phyloP scores from a whole-genome alignment of 2,329 filamentous ascomycete genomes.

The Aurifilum marmelostoma region DNA sequence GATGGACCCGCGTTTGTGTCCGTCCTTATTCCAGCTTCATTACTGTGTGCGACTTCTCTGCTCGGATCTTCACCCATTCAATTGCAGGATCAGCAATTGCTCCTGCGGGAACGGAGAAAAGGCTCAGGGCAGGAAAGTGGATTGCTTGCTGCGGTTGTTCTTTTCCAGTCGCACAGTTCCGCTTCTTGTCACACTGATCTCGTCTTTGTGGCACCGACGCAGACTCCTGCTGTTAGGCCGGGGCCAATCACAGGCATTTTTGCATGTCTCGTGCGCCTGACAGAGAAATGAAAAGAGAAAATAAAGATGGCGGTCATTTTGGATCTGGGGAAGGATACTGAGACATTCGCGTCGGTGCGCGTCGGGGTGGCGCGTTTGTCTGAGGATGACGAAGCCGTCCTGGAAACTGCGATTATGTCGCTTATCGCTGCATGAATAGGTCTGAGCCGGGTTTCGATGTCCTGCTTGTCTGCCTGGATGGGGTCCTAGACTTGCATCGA shows the following conservation, averaged over 20 bases:
- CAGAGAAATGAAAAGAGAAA: no score
- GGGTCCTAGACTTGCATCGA: background rate
- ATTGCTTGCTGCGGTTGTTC: background rate
- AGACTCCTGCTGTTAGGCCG: background rate
- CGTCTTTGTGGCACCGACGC: background rate
- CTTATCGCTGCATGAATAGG: background rate
- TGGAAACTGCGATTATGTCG: background rate
- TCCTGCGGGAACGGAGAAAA: background rate
- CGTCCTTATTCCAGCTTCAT: background rate
- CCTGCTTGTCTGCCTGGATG: background rate
- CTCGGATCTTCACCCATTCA: background rate
- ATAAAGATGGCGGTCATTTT: no score
- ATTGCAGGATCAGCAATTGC: background rate
- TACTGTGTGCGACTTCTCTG: background rate
- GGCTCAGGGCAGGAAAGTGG: background rate
- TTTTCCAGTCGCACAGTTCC: background rate
- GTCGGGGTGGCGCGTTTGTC: constrained; percentile 2
- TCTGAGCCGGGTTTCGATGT: background rate
- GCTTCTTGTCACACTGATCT: background rate
- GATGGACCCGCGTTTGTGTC: background rate
- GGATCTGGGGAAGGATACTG: background rate
- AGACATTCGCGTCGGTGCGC: constrained; percentile 6
- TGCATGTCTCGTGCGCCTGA: background rate
- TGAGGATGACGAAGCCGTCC: background rate
- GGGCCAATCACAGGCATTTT: background rate